Base-by-base conservation (phyloP, 495 filamentous ascomycete genomes). In the Xylaria longipes region DNA sequence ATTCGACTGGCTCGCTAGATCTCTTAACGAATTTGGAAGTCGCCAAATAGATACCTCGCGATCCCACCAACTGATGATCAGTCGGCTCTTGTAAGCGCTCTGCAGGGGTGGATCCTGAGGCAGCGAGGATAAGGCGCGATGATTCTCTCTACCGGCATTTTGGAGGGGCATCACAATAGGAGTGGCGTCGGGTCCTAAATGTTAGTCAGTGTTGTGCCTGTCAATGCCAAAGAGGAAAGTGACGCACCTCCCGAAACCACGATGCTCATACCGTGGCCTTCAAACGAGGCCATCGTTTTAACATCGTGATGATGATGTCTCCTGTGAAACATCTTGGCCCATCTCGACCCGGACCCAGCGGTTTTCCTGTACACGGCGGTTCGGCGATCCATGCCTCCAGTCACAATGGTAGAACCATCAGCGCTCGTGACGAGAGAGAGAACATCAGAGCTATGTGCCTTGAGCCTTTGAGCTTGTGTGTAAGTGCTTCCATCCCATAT, bases 401-500 rank as follows among this genome's bases (percentile, higher is more conserved):
- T 97, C 70, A 97, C 83, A n/a, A 98, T 91, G 27, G 91, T 92
- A 27, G 90, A 88, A 17, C 96, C 96, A 80, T 97, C 92, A 17
- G 85, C 83, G 74, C 91, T 95, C 14, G 91, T 87, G 2, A 92
- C 91, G 6, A 99, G 82, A 78, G 94, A 93, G 71, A 99, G 82
- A 33, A 96, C 88, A 84, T 99, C 96, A n/a, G 95, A 93, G 57
- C 91, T 88, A 73, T 98, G 96, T 22, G 91, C 87, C 76, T 93
- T 88, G 62, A 98, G 87, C 62, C 95, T 87, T 78, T 98, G 96
- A 35, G 90, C 84, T 46, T 97, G 89, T 5, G 94, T 91, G 75
- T 95, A 97, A 62, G 91, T 97, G 83, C 91, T 95, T 45, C 92
- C 93, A 80, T 98, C 94, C 92, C 93, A 98, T 79, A 98, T 94